Conservation (phyloP, 164 flowering plant genomes). For the Sedum album region DNA sequence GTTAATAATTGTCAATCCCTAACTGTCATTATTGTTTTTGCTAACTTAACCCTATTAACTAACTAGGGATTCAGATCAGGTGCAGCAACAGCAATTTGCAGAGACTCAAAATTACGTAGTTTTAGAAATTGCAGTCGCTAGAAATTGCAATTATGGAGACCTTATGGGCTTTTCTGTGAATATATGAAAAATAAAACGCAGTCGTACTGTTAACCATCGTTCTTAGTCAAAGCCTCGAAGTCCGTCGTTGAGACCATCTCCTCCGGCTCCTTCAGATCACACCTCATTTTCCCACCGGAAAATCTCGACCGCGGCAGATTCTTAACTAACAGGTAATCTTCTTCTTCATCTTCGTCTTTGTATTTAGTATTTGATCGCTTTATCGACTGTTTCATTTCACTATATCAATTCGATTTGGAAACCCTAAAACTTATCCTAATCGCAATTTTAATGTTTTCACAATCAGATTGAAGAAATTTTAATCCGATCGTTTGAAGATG, state of each 20-base stretch:
- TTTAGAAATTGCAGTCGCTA: too few species aligned
- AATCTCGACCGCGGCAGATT: background rate
- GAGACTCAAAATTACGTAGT: too few species aligned
- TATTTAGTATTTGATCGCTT: too few species aligned
- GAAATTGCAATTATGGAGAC: background rate
- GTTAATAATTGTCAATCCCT: too few species aligned
- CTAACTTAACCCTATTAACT: too few species aligned
- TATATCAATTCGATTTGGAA: background rate
- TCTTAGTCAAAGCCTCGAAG: background rate
- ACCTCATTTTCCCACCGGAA: background rate
- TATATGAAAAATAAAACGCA: background rate
- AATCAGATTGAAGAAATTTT: background rate
- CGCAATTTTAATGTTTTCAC: background rate
- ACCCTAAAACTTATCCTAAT: background rate
- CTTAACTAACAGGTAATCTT: background rate
- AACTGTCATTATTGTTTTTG: too few species aligned
- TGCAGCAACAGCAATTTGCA: too few species aligned
- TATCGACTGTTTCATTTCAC: background rate
- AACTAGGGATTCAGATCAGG: too few species aligned
- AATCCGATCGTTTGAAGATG: conserved; percentile 32
- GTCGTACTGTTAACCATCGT: background rate
- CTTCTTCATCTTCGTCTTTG: background rate
- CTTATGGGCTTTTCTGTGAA: background rate
- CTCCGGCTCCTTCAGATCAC: background rate
- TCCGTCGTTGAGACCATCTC: background rate